phyloP scores from a whole-genome alignment of 1,284 basidiomycete species.

The Ustilago nuda region DNA sequence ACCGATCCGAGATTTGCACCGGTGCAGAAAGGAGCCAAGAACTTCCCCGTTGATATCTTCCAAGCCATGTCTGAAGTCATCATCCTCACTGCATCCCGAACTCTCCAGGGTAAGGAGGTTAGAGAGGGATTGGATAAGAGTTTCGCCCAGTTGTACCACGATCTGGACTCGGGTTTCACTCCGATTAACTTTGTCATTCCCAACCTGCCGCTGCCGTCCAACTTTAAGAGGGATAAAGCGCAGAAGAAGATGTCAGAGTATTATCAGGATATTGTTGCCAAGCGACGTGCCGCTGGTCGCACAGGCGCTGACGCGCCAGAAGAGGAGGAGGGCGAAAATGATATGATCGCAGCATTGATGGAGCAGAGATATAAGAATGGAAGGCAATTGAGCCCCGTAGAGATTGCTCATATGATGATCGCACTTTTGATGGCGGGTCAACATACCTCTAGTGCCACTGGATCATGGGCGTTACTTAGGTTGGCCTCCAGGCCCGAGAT shows the following conservation, averaged over 20 bases:
- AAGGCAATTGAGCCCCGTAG: conserved; percentile 81
- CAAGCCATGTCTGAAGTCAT: conserved; percentile 89
- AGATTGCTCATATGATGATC: conserved; percentile 94
- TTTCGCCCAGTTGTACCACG: conserved; percentile 87
- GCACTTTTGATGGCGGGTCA: conserved; percentile 83
- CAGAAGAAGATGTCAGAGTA: conserved; percentile 95
- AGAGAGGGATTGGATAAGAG: conserved; percentile 81
- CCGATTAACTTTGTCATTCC: conserved; percentile 86
- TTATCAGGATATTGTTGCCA: conserved; percentile 87
- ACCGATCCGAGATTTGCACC: conserved; percentile 75
- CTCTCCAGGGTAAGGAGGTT: conserved; percentile 92
- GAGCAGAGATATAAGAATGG: conserved; percentile 89
- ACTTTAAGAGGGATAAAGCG: conserved; percentile 86
- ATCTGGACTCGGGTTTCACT: conserved; percentile 80
- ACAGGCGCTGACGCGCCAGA: conserved; percentile 70
- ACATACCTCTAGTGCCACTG: conserved; percentile 93
- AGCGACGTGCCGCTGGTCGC: conserved; percentile 74
- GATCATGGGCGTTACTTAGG: conserved; percentile 89
- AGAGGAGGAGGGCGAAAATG: conserved; percentile 79
- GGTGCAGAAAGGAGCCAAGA: conserved; percentile 61
- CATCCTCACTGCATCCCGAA: conserved; percentile 91
- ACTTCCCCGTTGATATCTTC: conserved; percentile 70
- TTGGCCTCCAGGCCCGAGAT: conserved; percentile 83
- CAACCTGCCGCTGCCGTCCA: conserved; percentile 89
- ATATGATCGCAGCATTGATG: conserved; percentile 92